Base-by-base conservation (phyloP, 345 rosid species). In the Isatis tinctoria region DNA sequence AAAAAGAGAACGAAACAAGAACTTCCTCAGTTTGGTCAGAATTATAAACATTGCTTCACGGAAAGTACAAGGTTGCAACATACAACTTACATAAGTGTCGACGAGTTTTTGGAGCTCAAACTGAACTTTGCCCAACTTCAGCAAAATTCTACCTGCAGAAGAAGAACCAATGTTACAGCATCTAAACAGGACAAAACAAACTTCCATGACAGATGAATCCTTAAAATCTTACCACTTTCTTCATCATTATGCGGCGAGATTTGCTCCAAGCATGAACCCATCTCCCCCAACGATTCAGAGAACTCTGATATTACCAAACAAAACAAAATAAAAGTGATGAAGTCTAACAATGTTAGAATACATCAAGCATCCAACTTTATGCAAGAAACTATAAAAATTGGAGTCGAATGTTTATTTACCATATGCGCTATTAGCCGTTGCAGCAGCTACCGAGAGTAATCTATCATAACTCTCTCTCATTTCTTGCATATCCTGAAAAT, bases 261-360 rank as follows among this genome's bases (percentile, higher is more conserved):
- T 81, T 89, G 89, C 81, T 88, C 97, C 69, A 96, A 85, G 80
- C 93, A 92, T 32, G 87, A 79, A 67, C 99, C 98, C 99, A 96
- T 85, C 80, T 96, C 98, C 58, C 78, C 90, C 82, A 96, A 76
- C 13, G 99, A 90, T 78, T 92, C 99, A 1, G 99, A 92, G 81
- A 96, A 96, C 77, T 96, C 98, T 95, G 91, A 69, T 69, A 80
- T 18, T 30, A 49, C 33, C 60, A 36, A 56, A 45, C 8, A n/a
- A 44, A 49, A 40, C 1, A 1, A 13, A 11, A 20, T 2, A 2
- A 35, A 36, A 43, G 22, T 4, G 54, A 41, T 28, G 0, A 56
- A 49, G 16, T 43, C 37, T 14, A 22, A 48, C 13, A 47, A 33
- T 30, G 33, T 30, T 6, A 4, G 7, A 30, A 30, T n/a, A 36